Evolutionary conservation across 257 asterid genomes (phyloP), one percentile per base, ranked within the genome.

Genomic region (Fraxinus cuspidata): DNA sequence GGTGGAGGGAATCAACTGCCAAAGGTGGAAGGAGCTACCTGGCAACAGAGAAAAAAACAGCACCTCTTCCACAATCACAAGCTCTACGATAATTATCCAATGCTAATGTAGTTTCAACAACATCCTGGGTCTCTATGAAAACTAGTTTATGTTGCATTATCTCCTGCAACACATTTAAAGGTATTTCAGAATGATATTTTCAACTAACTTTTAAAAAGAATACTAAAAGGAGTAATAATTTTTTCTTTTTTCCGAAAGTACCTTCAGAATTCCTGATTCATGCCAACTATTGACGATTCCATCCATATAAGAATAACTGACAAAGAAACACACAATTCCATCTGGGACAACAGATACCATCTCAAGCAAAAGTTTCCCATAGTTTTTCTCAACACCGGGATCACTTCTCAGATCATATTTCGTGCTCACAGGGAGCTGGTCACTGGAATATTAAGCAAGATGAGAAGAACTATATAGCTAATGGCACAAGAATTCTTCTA

Each of bases 11-110:
- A 47, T 35, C 7, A 79, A 56, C 29, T 35, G 63, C 40, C 21
- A 56, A 60, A 35, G 40, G 28, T 29, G 49, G 18, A 16, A 38
- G 56, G 72, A 79, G 38, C 68, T 86, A 95, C 99, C 98, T 91
- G 84, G 99, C 99, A 82, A 96, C 99, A 28, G 99, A 96, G 90
- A 96, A 93, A 79, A 96, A 96, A 71, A 96, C 98, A 18, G 99
- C 99, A 68, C 99, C 99, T 86, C 99, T 89, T 72, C 99, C 99
- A 87, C 97, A 88, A 89, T 96, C 98, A 84, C 99, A 96, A 80
- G 99, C 99, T 84, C 89, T 86, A 70, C 99, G 97, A 84, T 92
- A 96, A 79, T 96, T 96, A 84, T 96, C 99, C 78, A 96, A 82
- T 13, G 99, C 99, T 83, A 96, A 86, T 35, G 99, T 96, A 81